These are phyloP conservation scores for Jatropha curcas DNA, from an alignment of 345 rosid species.

Conservation along the genomic window DNA sequence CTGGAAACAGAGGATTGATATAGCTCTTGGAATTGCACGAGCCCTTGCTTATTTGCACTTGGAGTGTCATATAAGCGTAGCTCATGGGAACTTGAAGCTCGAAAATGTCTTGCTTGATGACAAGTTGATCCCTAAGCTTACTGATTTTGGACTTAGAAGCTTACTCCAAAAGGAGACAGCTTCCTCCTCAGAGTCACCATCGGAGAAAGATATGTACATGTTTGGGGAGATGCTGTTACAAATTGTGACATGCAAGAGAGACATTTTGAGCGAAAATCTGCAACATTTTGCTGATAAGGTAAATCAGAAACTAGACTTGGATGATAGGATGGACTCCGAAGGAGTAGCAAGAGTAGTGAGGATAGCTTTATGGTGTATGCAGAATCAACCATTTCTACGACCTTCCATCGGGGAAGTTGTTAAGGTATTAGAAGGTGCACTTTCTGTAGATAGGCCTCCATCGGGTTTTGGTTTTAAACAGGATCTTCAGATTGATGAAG, in stretches of 20 bases:
- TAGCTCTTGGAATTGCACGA: constrained; percentile 42
- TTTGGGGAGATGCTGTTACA: constrained; percentile 41
- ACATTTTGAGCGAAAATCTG: constrained; percentile 22
- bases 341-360: constrained; percentile 30
- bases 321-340: constrained; percentile 23
- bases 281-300: constrained; percentile 9
- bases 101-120: constrained; percentile 40
- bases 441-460: constrained; percentile 46
- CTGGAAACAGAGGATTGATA: constrained; percentile 38
- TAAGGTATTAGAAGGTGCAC: constrained; percentile 46
- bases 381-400: constrained; percentile 40
- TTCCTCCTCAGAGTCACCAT: constrained; percentile 33
- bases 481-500: constrained; percentile 1
- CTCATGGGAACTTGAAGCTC: constrained; percentile 43
- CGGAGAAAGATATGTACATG: constrained; percentile 38
- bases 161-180: constrained; percentile 26
- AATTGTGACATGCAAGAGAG: constrained; percentile 29
- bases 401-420: constrained; percentile 46
- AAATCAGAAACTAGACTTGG: constrained; percentile 17
- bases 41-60: constrained; percentile 43
- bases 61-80: constrained; percentile 32
- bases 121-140: constrained; percentile 33
- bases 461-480: constrained; percentile 15
- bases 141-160: constrained; percentile 37
- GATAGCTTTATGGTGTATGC: constrained; percentile 45